These are phyloP conservation scores for Salix udensis DNA, from an alignment of 345 rosid genomes.

Conservation along the genomic window DNA sequence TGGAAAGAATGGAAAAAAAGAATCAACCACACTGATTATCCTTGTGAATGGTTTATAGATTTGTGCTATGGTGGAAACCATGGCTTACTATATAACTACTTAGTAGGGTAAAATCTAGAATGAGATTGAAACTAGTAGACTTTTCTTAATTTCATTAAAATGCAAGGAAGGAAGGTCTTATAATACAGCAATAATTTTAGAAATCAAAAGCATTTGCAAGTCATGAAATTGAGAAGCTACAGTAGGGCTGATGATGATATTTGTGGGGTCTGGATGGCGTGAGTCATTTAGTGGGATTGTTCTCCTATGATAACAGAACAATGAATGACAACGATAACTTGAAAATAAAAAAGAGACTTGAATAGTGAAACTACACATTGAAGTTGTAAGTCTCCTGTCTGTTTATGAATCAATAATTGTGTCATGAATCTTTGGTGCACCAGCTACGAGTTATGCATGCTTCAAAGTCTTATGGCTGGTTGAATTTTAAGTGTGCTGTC, in stretches of 20 bases:
- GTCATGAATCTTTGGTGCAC: constrained; percentile 8
- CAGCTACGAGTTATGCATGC: background rate
- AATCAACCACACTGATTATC: background rate
- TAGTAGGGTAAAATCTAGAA: background rate
- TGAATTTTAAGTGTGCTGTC: constrained; percentile 2
- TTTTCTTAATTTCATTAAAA: background rate
- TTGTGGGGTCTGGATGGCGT: background rate
- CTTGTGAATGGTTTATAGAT: background rate
- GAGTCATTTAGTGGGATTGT: background rate
- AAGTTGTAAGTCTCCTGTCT: background rate
- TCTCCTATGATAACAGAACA: background rate
- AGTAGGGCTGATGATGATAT: background rate
- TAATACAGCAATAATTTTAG: background rate
- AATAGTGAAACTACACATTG: background rate
- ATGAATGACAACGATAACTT: background rate
- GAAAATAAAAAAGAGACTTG: background rate
- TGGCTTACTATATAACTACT: background rate
- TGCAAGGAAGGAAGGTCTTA: background rate
- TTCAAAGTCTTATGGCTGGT: background rate
- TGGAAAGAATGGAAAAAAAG: background rate
- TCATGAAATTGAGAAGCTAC: background rate
- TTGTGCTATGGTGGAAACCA: background rate
- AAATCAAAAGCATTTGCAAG: background rate
- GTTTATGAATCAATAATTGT: constrained; percentile 1
- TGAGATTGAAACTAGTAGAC: background rate